phyloP scores from a whole-genome alignment of 78 protist species.

The Thecamonas trahens region DNA sequence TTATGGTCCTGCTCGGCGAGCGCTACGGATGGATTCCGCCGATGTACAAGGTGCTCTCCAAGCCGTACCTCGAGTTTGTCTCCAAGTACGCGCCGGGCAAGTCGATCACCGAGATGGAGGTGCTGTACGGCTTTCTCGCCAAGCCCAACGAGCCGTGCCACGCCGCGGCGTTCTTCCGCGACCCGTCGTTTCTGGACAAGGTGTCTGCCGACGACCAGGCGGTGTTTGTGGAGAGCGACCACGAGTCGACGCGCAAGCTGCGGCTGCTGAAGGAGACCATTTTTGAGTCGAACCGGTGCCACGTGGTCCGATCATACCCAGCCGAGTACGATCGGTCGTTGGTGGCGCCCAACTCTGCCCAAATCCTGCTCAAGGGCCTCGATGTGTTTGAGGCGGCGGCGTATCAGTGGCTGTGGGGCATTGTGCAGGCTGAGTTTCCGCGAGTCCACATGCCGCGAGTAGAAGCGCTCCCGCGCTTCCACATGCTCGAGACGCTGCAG shows the following conservation, averaged over 20 bases:
- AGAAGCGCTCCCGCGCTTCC: no score
- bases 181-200: not conserved
- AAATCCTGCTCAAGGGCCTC: no score
- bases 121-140: not conserved
- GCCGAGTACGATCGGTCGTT: no score
- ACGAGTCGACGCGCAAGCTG: not conserved
- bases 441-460: no score
- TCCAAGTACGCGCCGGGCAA: not conserved
- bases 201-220: not conserved
- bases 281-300: no score
- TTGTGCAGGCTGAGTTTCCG: no score
- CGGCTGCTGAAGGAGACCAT: not conserved
- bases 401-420: no score
- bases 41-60: not conserved
- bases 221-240: not conserved
- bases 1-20: conserved; percentile 1
- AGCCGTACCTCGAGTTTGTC: not conserved
- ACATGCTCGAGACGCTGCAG: no score
- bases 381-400: no score
- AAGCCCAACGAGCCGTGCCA: not conserved
- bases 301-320: no score
- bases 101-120: conserved; percentile 8
- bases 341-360: no score
- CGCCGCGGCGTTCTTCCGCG: not conserved
- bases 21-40: conserved; percentile 10